phyloP scores from a whole-genome alignment of 1,284 basidiomycete species.

The Leccinum subspadiceum region DNA sequence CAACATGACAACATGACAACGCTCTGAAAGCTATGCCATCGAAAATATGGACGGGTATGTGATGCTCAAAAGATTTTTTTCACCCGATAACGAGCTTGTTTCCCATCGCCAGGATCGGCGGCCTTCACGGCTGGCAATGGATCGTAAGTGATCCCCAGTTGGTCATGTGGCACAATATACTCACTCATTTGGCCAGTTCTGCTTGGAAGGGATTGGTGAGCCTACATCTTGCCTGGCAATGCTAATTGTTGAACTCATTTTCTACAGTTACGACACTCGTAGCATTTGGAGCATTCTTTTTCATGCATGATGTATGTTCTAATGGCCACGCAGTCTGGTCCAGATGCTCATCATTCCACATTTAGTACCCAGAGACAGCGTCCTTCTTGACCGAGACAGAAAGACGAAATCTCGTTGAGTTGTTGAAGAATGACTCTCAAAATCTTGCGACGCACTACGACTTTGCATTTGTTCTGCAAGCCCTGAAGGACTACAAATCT shows the following conservation, averaged over 20 bases:
- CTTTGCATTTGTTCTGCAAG: slow-evolving; percentile 40
- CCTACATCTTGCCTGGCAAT: neutral
- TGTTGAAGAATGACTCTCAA: slow-evolving; percentile 42
- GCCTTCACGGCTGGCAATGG: slow-evolving; percentile 46
- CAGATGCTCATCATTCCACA: slow-evolving; percentile 1
- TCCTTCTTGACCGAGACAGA: slow-evolving; percentile 42
- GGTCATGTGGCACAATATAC: neutral
- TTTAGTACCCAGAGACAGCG: slow-evolving; percentile 47
- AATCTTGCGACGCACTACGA: slow-evolving; percentile 36
- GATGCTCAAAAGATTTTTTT: neutral
- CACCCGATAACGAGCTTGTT: neutral
- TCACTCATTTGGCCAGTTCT: slow-evolving; percentile 26
- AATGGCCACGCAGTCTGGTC: neutral
- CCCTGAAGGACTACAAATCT: slow-evolving; percentile 42
- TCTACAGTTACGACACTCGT: slow-evolving; percentile 37
- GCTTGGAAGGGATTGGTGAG: slow-evolving; percentile 33
- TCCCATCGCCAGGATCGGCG: slow-evolving; percentile 32
- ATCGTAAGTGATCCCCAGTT: slow-evolving; percentile 38
- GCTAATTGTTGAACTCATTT: neutral
- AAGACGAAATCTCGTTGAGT: slow-evolving; percentile 32
- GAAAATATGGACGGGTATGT: slow-evolving; percentile 39
- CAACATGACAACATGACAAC: neutral
- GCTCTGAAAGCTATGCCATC: slow-evolving; percentile 30
- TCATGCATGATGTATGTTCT: slow-evolving; percentile 44
- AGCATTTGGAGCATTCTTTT: slow-evolving; percentile 38